Evolutionary conservation across 352 stramenopile genomes (phyloP), one percentile per base, ranked within the genome.

Genomic region (Globisporangium viniferum): DNA sequence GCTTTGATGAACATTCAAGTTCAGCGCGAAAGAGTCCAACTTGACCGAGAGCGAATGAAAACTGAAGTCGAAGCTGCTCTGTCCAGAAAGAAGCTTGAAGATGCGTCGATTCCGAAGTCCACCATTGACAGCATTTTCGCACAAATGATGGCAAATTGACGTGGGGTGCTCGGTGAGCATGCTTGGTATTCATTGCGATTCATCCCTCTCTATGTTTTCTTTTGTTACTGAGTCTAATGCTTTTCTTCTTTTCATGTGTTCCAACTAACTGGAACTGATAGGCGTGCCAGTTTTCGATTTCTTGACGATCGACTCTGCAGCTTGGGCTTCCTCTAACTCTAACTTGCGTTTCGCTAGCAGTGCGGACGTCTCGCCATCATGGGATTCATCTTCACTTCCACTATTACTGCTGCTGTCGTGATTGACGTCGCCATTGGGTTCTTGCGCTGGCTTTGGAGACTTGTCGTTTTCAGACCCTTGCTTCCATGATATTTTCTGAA

Each of bases 401-500:
- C 66, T 82, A 76, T 74, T 74, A 68, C 62, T 81, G 73, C 71
- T 73, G 69, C 59, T 63, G 22, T 67, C 66, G 9, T 57, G 33
- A 27, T 46, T 68, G 31, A 14, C 22, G 61, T 64, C 31, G 5
- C 41, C 46, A 46, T 58, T 69, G 15, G 41, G 22, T 49, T 60
- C 60, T 49, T 72, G 73, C 59, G 41, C 65, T 59, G n/a, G 65
- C 33, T 70, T 72, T 24, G 67, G 41, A 15, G 73, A 71, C 48
- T 62, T 64, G 56, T 75, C 69, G 35, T 58, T 66, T 27, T 41
- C 62, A 20, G 60, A 58, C 44, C 57, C 54, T 8, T 78, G 72
- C 48, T 89, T 89, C 84, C 83, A 91, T 27, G 85, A 87, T 58
- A 91, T 91, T 57, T 88, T 87, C 74, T 91, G 75, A 64, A 93